Evolutionary conservation across 345 rosid species (phyloP), one percentile per base, ranked within the genome.

Genomic region (Camelina hispida): DNA sequence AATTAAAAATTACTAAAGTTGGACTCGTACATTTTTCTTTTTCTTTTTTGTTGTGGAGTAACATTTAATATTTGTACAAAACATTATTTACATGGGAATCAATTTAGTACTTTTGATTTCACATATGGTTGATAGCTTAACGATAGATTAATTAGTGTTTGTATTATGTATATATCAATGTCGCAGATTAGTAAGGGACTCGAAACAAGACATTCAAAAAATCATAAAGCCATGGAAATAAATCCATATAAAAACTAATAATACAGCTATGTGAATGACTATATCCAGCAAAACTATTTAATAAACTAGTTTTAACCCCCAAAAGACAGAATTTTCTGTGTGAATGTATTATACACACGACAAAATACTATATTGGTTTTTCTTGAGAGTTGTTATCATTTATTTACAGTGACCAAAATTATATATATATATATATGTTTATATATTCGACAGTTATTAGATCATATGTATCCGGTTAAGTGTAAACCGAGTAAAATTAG

Each of bases 181-280:
- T 55, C n/a, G 8, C 25, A 59, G 55, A 65, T 47, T 65, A 25
- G 55, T 65, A 35, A 46, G 7, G 48, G 43, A 65, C 32, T 65
- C 57, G 11, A 30, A 25, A 47, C 6, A 65, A 65, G 43, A 16
- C 6, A 65, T 5, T 43, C 4, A n/a, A n/a, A 23, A 62, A 61
- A 34, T 7, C 10, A 7, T 20, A 38, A 38, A 38, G 16, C 13
- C 16, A 23, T 62, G n/a, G n/a, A n/a, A n/a, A n/a, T n/a, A n/a
- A n/a, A n/a, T n/a, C n/a, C n/a, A n/a, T n/a, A n/a, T n/a, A n/a
- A n/a, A n/a, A n/a, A n/a, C n/a, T n/a, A 40, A 20, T 61, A 40
- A 13, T 15, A n/a, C 68, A 28, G 6, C 68, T 40, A 64, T 66
- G 70, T 10, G n/a, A 16, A 48, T 11, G 16, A 47, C 43, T 32